Percentiles rank a stretch among this genome's conserved stretches.
phyloP scores from a whole-genome alignment of 2,329 filamentous ascomycete species.

The Fusarium protoensiforme region DNA sequence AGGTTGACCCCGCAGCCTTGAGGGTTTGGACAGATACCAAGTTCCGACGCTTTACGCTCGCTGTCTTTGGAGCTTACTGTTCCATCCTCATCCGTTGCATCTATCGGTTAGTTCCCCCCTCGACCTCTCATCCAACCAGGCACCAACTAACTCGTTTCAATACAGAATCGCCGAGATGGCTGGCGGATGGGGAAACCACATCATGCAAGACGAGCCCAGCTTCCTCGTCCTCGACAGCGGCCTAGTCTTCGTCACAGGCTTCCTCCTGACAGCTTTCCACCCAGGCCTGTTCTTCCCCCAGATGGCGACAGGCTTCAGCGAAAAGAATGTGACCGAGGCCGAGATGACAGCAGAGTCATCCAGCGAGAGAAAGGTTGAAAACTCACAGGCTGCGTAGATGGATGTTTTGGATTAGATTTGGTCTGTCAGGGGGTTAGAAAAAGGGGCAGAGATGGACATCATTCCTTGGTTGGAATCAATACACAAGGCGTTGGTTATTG shows the following conservation, averaged over 20 bases:
- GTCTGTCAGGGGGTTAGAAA: background rate
- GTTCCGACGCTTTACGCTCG: conserved; percentile 57
- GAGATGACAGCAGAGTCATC: conserved; percentile 44
- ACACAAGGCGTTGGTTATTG: conserved; percentile 1
- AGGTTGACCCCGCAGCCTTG: conserved; percentile 45
- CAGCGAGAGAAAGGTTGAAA: conserved; percentile 38
- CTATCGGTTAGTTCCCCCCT: conserved; percentile 57
- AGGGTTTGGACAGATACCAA: conserved; percentile 55
- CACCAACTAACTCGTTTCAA: conserved; percentile 19
- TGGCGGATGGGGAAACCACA: conserved; percentile 70
- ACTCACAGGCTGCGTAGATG: conserved; percentile 20
- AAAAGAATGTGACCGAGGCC: conserved; percentile 36
- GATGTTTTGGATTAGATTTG: background rate
- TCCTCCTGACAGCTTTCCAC: conserved; percentile 63
- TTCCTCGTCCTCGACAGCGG: conserved; percentile 68
- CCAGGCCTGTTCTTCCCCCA: conserved; percentile 66
- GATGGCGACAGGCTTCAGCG: conserved; percentile 53
- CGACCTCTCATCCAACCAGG: background rate
- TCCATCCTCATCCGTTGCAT: conserved; percentile 64
- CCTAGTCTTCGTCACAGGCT: conserved; percentile 62
- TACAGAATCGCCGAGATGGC: conserved; percentile 71
- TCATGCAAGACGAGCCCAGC: conserved; percentile 71
- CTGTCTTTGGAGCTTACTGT: conserved; percentile 57
- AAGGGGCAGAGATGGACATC: background rate
- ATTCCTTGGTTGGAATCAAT: conserved; percentile 2